These are phyloP conservation scores for Stereocaulon alpinum DNA, from an alignment of 495 filamentous ascomycete genomes.

Conservation along the genomic window DNA sequence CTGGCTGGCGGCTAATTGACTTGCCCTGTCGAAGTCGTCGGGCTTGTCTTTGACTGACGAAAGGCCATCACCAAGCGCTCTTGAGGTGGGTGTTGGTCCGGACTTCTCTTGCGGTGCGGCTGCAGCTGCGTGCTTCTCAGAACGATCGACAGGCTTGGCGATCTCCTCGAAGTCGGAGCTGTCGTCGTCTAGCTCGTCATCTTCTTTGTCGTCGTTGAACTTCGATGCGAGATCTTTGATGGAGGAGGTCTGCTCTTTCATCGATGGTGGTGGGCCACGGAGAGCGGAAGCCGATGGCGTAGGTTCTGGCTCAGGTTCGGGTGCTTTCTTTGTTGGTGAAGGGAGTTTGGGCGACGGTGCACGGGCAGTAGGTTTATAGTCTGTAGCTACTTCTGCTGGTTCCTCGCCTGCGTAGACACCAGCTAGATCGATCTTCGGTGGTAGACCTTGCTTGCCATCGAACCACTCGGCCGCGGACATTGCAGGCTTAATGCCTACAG, in stretches of 20 bases:
- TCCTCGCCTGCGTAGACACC: conserved; percentile 78
- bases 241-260: conserved; percentile 74
- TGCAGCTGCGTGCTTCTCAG: conserved; percentile 7
- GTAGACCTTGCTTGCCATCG: conserved; percentile 67
- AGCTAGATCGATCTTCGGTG: conserved; percentile 86
- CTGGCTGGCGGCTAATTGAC: conserved; percentile 12
- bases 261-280: conserved; percentile 50
- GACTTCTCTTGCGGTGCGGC: conserved; percentile 8
- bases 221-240: conserved; percentile 76
- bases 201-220: conserved; percentile 65
- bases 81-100: conserved; percentile 11
- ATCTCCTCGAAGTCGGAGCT: conserved; percentile 77
- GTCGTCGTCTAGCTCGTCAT: conserved; percentile 42
- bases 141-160: conserved; percentile 50
- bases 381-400: conserved; percentile 59
- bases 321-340: conserved; percentile 45
- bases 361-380: conserved; percentile 50
- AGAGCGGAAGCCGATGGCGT: conserved; percentile 30
- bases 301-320: conserved; percentile 39
- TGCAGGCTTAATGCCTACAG: conserved; percentile 63
- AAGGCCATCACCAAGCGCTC: conserved; percentile 14
- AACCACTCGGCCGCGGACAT: conserved; percentile 78
- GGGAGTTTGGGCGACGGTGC: conserved; percentile 39
- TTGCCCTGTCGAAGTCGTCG: conserved; percentile 17
- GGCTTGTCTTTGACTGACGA: conserved; percentile 15